Conservation (phyloP, 176 grass and related monocot species). For the Cenchrus americanus region DNA sequence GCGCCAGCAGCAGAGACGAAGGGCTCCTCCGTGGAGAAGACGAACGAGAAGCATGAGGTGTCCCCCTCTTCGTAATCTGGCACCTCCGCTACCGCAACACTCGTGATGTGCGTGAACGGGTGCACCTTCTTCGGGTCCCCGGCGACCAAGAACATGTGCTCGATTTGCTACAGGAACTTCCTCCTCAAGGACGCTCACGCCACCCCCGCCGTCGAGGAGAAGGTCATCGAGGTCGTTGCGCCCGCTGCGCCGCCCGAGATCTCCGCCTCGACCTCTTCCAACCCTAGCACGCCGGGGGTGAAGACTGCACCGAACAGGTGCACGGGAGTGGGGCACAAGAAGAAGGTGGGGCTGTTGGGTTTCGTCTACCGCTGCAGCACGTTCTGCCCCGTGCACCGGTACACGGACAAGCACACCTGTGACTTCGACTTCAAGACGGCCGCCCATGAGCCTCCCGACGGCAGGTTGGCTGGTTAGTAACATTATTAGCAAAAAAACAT, state of each 20-base stretch:
- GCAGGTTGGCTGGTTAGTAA: too few species aligned
- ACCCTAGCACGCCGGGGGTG: background rate
- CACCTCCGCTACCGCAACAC: background rate
- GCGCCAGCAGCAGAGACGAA: background rate
- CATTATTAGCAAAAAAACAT: too few species aligned
- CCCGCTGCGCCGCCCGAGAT: background rate
- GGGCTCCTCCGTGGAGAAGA: background rate
- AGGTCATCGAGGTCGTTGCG: background rate
- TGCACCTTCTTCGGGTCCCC: slow-evolving; percentile 56
- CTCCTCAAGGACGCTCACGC: slow-evolving; percentile 7
- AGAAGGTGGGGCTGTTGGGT: slow-evolving; percentile 58
- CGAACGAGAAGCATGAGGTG: background rate
- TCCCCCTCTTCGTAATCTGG: too few species aligned
- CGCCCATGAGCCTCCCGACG: background rate
- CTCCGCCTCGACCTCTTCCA: background rate
- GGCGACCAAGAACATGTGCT: slow-evolving; percentile 48
- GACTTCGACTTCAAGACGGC: slow-evolving; percentile 51
- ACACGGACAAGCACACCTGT: slow-evolving; percentile 48
- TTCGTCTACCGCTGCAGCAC: slow-evolving; percentile 61
- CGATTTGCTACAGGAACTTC: slow-evolving; percentile 43
- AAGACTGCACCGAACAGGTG: slow-evolving; percentile 43
- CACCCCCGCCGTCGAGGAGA: background rate
- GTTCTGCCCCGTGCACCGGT: slow-evolving; percentile 56
- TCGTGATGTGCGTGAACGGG: slow-evolving; percentile 29
- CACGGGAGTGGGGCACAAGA: slow-evolving; percentile 10